Base-by-base conservation (phyloP, 495 filamentous ascomycete species). In the Penicillium salamii region DNA sequence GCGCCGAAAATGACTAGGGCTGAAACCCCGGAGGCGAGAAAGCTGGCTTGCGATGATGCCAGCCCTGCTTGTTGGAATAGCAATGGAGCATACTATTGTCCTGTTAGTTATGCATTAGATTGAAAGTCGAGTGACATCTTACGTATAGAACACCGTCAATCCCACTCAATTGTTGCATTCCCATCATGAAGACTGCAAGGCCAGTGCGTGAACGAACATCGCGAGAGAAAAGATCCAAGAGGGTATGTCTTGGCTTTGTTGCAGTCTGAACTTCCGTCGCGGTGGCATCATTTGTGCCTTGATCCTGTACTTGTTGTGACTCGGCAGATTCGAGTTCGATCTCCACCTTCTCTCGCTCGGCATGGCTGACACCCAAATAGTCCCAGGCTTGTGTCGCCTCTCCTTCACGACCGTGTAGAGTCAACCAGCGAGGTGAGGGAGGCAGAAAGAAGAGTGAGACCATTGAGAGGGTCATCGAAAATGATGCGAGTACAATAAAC, bases 61-160 rank as follows among this genome's bases (percentile, higher is more conserved):
- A 80, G 66, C 8, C 78, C 78, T 11, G 78, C 78, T 63, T 78
- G 75, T 32, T 71, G 61, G 45, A 81, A 81, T 19, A 80, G 58
- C 1, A 74, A 55, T 3, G 78, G 78, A 0, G 76, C 78, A 44
- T 79, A 81, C 72, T 79, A 46, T 2, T 35, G 11, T 21, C 14
- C 39, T 7, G 41, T 43, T 15, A 7, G 3, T 20, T 1, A 40
- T 31, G 11, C 12, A 2, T 14, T 7, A 17, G 47, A 15, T 21
- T 36, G 28, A 13, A 35, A 26, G 7, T 17, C 5, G 12, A 26
- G 24, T 24, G 8, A 9, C 1, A 18, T 11, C 77, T 58, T 59
- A 79, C 77, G 42, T 75, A 78, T 14, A 80, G 66, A n/a, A 80
- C 68, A 12, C 29, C 29, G 29, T 32, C 29, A 3, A 32, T 32